Base-by-base conservation (phyloP, 2,329 filamentous ascomycete species). In the Lecanosticta acicola region DNA sequence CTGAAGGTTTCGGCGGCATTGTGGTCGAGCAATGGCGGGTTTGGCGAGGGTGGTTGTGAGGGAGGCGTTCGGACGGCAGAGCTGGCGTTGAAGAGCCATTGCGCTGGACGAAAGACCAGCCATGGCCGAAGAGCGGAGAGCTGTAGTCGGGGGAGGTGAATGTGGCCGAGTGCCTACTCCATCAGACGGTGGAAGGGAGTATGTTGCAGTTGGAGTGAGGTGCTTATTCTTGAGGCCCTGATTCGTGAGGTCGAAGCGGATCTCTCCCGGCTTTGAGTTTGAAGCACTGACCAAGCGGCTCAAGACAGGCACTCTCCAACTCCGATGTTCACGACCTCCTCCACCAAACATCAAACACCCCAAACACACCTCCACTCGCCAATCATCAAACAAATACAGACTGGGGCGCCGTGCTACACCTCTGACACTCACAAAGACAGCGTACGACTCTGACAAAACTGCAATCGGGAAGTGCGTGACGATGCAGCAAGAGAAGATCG, bases 401-500 rank as follows among this genome's bases (percentile, higher is more conserved):
- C n/a, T n/a, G n/a, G n/a, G n/a, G n/a, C n/a, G n/a, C n/a, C n/a
- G n/a, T n/a, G n/a, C n/a, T n/a, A n/a, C n/a, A n/a, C n/a, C n/a
- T n/a, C n/a, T n/a, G n/a, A n/a, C n/a, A n/a, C n/a, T n/a, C n/a
- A n/a, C n/a, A n/a, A n/a, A n/a, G n/a, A n/a, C n/a, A n/a, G n/a
- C n/a, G n/a, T n/a, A n/a, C n/a, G n/a, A n/a, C n/a, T n/a, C n/a
- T n/a, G n/a, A n/a, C n/a, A n/a, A n/a, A n/a, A n/a, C n/a, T n/a
- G n/a, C n/a, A n/a, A 9, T 11, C 14, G 5, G 35, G 8, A 17
- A 8, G 18, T 18, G 4, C 5, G 4, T 37, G 5, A 36, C 3
- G 59, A 95, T 94, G 87, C 89, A 86, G 69, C 78, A 81, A 72
- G 87, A 94, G 68, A 81, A 84, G 64, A 93, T 97, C 68, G 79